A percentile compares a stretch with the other conserved stretches of the same genome.
Conservation (phyloP, 371 early-diverging fungal genomes). For the Umbelopsis sp. region DNA sequence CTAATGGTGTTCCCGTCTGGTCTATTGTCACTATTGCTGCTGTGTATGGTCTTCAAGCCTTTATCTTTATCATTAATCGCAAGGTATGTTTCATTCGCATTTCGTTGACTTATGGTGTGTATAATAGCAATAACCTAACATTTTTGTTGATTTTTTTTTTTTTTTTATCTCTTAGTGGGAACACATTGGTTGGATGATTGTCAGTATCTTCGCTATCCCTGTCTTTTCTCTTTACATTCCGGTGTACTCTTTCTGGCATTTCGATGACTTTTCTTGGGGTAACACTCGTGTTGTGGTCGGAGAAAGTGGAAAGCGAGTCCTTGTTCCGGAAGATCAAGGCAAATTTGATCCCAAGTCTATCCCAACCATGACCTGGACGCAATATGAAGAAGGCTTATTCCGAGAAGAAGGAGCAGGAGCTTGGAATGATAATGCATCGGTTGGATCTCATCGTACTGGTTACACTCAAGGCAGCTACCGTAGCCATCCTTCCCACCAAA, state of each 20-base stretch:
- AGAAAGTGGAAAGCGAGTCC: slow-evolving; percentile 60
- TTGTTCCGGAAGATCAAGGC: slow-evolving; percentile 59
- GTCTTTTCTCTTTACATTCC: slow-evolving; percentile 69
- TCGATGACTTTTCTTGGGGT: slow-evolving; percentile 92
- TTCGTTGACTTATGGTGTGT: too few species aligned
- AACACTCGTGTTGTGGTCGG: slow-evolving; percentile 80
- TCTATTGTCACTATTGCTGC: slow-evolving; percentile 71
- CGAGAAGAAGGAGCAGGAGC: slow-evolving; percentile 27
- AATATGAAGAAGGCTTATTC: slow-evolving; percentile 64
- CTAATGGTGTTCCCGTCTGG: slow-evolving; percentile 47
- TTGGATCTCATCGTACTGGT: slow-evolving; percentile 35
- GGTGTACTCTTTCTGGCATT: slow-evolving; percentile 90
- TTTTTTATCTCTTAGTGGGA: slow-evolving; percentile 38
- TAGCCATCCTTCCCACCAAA: slow-evolving; percentile 25
- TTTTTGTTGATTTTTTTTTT: slow-evolving; percentile 53
- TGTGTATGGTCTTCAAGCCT: slow-evolving; percentile 80
- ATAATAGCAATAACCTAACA: slow-evolving; percentile 49
- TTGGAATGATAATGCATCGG: slow-evolving; percentile 33
- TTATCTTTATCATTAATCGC: slow-evolving; percentile 82
- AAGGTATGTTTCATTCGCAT: slow-evolving; percentile 46
- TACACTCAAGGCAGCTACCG: slow-evolving; percentile 44
- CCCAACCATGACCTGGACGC: slow-evolving; percentile 69
- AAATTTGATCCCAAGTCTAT: slow-evolving; percentile 72
- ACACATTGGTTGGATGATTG: slow-evolving; percentile 88
- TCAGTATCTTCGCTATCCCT: slow-evolving; percentile 73